Conservation (phyloP, 441 rosid species). For the Euphorbia celastroides region DNA sequence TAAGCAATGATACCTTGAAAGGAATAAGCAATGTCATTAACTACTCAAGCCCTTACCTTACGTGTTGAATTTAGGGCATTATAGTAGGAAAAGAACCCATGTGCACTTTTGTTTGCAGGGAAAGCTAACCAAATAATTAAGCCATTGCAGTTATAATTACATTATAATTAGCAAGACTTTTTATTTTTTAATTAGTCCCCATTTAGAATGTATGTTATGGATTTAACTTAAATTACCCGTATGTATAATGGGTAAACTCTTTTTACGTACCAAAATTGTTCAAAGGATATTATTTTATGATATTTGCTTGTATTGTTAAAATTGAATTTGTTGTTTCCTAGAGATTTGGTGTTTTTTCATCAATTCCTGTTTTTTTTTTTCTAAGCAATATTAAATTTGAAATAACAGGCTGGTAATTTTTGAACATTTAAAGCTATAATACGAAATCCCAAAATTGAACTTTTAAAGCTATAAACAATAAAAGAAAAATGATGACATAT, state of each 20-base stretch:
- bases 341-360: background rate
- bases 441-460: too few relatives aligned
- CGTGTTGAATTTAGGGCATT: constrained; percentile 5
- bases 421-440: too few relatives aligned
- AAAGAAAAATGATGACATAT: too few relatives aligned
- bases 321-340: background rate
- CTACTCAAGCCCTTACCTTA: constrained; percentile 11
- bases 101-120: constrained; percentile 28
- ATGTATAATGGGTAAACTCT: background rate
- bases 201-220: background rate
- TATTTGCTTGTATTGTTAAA: too few relatives aligned
- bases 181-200: background rate
- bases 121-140: constrained; percentile 1
- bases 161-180: too few relatives aligned
- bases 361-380: too few relatives aligned
- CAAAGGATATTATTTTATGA: background rate
- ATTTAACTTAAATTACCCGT: background rate
- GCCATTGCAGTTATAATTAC: background rate
- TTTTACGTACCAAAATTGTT: too few relatives aligned
- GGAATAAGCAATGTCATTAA: constrained; percentile 17
- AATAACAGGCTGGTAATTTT: too few relatives aligned
- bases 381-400: too few relatives aligned
- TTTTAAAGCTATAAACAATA: too few relatives aligned
- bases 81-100: constrained; percentile 23
- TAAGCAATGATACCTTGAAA: constrained; percentile 31